Evolutionary conservation across 2,329 filamentous ascomycete species (phyloP).

Genomic region (Apiospora aurea): DNA sequence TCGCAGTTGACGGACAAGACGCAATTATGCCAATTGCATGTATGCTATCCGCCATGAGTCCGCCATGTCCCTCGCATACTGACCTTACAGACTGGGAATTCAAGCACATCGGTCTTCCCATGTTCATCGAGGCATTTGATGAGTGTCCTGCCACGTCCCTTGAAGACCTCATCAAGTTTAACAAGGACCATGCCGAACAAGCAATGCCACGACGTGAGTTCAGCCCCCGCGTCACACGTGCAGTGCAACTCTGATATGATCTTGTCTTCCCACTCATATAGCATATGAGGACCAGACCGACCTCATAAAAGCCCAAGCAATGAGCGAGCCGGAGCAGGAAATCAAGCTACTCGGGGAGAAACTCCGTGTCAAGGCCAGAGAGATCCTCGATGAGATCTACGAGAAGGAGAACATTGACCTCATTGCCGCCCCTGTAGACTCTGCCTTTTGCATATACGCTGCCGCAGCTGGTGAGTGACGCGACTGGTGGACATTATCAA

Average conservation of each 20-base stretch:
- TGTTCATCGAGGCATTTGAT: slow-evolving; percentile 22
- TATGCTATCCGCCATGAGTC: neutral
- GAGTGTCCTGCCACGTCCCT: neutral
- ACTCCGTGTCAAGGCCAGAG: neutral
- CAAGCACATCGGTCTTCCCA: slow-evolving; percentile 21
- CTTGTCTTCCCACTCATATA: neutral
- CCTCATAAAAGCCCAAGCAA: slow-evolving; percentile 4
- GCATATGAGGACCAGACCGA: slow-evolving; percentile 13
- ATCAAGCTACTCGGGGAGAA: slow-evolving; percentile 1
- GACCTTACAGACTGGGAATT: slow-evolving; percentile 23
- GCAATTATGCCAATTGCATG: slow-evolving; percentile 27
- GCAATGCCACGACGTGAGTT: slow-evolving; percentile 26
- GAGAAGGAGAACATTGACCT: slow-evolving; percentile 8
- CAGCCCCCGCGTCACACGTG: neutral
- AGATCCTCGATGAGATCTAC: slow-evolving; percentile 1
- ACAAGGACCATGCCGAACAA: slow-evolving; percentile 15
- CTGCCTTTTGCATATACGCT: slow-evolving; percentile 21
- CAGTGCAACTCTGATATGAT: neutral
- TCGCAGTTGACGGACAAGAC: slow-evolving; percentile 22
- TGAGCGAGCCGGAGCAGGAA: neutral
- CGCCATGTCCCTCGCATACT: neutral
- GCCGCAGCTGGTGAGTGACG: slow-evolving; percentile 17
- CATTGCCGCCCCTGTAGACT: slow-evolving; percentile 22
- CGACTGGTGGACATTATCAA: too few relatives aligned
- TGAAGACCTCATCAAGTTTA: slow-evolving; percentile 23